phyloP scores from a whole-genome alignment of 345 rosid species.

The Eucalyptus victrix region DNA sequence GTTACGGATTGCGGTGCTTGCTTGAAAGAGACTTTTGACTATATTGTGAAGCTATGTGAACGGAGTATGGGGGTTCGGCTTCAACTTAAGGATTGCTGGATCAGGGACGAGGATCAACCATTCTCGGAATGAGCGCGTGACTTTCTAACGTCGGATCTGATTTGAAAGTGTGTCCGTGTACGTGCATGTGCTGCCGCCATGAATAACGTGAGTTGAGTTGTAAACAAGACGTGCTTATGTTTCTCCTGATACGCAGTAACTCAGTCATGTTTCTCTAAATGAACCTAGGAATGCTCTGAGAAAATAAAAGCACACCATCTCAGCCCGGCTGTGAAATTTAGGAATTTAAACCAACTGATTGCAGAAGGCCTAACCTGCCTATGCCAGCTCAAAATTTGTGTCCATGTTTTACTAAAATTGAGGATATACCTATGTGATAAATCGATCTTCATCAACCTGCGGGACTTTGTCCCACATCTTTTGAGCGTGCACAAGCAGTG shows the following conservation, averaged over 20 bases:
- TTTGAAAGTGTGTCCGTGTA: neutral
- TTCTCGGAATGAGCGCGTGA: neutral
- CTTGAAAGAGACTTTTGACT: neutral
- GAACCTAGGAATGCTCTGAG: neutral
- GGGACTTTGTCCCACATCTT: fast-evolving
- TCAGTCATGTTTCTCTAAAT: neutral
- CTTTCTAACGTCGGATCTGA: neutral
- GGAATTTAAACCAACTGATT: neutral
- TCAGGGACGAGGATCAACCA: neutral
- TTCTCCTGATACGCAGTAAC: neutral
- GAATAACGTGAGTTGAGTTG: neutral
- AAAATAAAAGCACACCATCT: neutral
- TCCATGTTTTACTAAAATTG: neutral
- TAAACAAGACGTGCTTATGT: neutral
- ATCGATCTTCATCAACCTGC: neutral
- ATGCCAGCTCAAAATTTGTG: neutral
- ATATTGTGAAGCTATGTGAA: neutral
- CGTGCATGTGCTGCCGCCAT: neutral
- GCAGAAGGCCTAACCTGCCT: neutral
- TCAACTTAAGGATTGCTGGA: neutral
- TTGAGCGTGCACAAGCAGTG: fast-evolving
- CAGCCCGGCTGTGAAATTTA: fast-evolving
- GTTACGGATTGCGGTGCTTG: fast-evolving
- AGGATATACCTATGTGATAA: neutral
- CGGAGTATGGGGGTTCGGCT: neutral